phyloP scores from a whole-genome alignment of 192 early-diverging fungal species.

The Mortierella hygrophila region DNA sequence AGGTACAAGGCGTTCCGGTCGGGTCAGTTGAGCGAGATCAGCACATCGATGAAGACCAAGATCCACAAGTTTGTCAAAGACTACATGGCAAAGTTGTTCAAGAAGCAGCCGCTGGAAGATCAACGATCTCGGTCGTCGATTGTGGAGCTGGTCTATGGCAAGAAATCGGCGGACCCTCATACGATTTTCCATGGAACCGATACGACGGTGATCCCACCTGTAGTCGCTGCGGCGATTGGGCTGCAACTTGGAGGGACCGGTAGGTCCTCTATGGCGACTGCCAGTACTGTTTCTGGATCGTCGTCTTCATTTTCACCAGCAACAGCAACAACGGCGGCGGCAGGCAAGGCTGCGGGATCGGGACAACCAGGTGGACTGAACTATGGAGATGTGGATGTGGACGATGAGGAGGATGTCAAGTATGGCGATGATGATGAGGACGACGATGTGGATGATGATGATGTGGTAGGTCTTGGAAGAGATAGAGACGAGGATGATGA shows the following conservation, averaged over 20 bases:
- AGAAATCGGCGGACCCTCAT: background rate
- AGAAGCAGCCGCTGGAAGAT: constrained; percentile 50
- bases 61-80: constrained; percentile 63
- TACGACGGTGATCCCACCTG: background rate
- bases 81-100: constrained; percentile 57
- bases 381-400: constrained; percentile 47
- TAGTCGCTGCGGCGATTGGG: background rate
- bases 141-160: background rate
- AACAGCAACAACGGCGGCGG: background rate
- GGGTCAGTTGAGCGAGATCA: constrained; percentile 57
- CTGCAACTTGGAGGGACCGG: background rate
- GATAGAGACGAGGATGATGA: constrained; percentile 21
- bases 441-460: constrained; percentile 24
- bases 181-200: background rate
- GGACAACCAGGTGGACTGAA: background rate
- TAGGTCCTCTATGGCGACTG: background rate
- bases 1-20: constrained; percentile 52
- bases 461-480: constrained; percentile 1
- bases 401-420: constrained; percentile 54
- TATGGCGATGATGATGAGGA: constrained; percentile 44
- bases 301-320: constrained; percentile 9
- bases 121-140: constrained; percentile 9
- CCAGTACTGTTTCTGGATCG: background rate
- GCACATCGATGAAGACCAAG: constrained; percentile 57
- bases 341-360: background rate